Evolutionary conservation across 306 rosid genomes (phyloP).

Genomic region (Parietaria judaica): DNA sequence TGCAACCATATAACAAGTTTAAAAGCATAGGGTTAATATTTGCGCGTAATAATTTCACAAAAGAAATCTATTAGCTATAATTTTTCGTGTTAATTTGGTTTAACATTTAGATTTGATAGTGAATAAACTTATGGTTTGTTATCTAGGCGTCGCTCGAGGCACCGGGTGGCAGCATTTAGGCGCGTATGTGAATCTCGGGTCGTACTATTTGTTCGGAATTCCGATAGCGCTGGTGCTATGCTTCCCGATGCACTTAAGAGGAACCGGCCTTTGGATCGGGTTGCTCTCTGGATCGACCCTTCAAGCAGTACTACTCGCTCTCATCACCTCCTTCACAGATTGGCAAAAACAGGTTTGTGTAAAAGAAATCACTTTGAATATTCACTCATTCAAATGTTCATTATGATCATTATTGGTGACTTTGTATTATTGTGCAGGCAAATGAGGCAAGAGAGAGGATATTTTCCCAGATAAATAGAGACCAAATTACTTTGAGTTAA

Average conservation of each 20-base stretch:
- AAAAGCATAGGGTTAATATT: too few relatives aligned
- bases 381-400: not conserved
- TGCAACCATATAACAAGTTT: too few relatives aligned
- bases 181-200: conserved; percentile 35
- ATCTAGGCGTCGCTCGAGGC: conserved; percentile 41
- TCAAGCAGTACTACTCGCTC: conserved; percentile 17
- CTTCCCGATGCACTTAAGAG: conserved; percentile 22
- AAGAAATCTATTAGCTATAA: not conserved
- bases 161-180: conserved; percentile 27
- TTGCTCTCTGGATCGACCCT: conserved; percentile 17
- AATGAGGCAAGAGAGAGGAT: conserved; percentile 7
- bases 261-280: conserved; percentile 46
- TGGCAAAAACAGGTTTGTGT: conserved; percentile 36
- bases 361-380: not conserved
- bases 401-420: not conserved
- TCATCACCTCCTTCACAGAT: conserved; percentile 27
- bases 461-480: not conserved
- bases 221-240: conserved; percentile 28
- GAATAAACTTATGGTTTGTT: not conserved
- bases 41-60: too few relatives aligned
- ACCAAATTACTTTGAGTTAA: not conserved
- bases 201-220: conserved; percentile 39
- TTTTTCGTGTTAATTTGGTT: not conserved
- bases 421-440: conserved; percentile 4
- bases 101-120: not conserved